Percentiles rank a stretch among this genome's conserved stretches.
Evolutionary conservation across 2,329 filamentous ascomycete genomes (phyloP).

Genomic region (Trichoderma gracile): DNA sequence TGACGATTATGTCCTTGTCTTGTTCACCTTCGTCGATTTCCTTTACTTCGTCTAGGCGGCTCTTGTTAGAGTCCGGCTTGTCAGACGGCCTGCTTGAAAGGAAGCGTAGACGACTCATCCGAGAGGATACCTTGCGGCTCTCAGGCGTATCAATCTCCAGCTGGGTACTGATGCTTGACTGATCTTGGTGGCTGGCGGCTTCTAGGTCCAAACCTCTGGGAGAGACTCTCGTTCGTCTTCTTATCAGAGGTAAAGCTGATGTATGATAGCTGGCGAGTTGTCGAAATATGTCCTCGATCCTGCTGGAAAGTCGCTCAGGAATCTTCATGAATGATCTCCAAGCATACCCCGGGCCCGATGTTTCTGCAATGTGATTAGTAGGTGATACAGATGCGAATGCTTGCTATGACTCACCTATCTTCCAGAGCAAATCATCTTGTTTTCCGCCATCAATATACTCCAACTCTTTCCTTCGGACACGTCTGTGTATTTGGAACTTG

Average conservation of each 20-base stretch:
- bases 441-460: background rate
- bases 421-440: background rate
- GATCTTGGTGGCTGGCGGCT: background rate
- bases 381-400: no score
- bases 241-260: no score
- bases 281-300: no score
- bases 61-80: background rate
- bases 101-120: background rate
- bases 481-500: no score
- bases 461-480: no score
- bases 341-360: background rate
- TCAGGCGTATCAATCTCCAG: no score
- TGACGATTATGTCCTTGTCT: background rate
- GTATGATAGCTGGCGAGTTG: no score
- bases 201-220: background rate
- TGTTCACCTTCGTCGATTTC: background rate
- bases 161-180: background rate
- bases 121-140: background rate
- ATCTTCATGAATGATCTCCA: background rate
- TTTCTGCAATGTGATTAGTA: background rate
- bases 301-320: no score
- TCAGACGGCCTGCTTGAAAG: background rate
- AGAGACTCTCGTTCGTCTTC: background rate
- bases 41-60: background rate
- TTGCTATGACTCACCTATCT: background rate